These are phyloP conservation scores for Physaria fendleri DNA, from an alignment of 345 rosid species.

Conservation along the genomic window DNA sequence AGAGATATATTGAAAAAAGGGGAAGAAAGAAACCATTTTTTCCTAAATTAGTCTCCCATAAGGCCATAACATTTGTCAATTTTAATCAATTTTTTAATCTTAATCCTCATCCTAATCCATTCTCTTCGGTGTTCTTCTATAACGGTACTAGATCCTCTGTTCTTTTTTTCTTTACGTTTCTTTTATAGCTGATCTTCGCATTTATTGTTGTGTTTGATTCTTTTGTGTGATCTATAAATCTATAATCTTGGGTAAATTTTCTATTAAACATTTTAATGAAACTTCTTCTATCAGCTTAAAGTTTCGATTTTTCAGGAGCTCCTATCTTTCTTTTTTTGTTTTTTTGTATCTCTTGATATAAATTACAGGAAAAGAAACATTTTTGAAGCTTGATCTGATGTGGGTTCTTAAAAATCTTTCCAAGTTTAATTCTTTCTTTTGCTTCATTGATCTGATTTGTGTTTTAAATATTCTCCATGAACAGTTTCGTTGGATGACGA, in stretches of 20 bases:
- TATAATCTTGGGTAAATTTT: conserved; percentile 1
- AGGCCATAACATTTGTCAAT: not conserved
- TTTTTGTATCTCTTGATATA: not conserved
- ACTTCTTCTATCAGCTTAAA: not conserved
- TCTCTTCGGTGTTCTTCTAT: conserved; percentile 13
- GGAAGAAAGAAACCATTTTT: conserved; percentile 1
- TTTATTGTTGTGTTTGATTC: conserved; percentile 4
- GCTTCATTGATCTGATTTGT: conserved; percentile 8
- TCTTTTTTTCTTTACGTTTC: not conserved
- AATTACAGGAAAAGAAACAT: not conserved
- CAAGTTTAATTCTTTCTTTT: conserved; percentile 1
- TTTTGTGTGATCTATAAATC: conserved; percentile 7
- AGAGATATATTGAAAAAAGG: not conserved
- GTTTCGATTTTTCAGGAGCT: conserved; percentile 17
- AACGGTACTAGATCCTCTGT: conserved; percentile 27
- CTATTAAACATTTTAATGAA: conserved; percentile 25
- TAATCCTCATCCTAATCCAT: conserved; percentile 1
- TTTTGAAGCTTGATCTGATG: conserved; percentile 22
- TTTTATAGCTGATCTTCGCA: not conserved
- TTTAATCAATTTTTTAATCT: conserved; percentile 14
- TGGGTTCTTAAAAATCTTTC: conserved; percentile 4
- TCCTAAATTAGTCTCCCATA: conserved; percentile 3
- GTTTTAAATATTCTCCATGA: not conserved
- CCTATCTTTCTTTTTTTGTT: not conserved
- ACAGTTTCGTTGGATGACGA: conserved; percentile 33